These are phyloP conservation scores for Tagetes patula DNA, from an alignment of 129 eudicot species.

Conservation along the genomic window DNA sequence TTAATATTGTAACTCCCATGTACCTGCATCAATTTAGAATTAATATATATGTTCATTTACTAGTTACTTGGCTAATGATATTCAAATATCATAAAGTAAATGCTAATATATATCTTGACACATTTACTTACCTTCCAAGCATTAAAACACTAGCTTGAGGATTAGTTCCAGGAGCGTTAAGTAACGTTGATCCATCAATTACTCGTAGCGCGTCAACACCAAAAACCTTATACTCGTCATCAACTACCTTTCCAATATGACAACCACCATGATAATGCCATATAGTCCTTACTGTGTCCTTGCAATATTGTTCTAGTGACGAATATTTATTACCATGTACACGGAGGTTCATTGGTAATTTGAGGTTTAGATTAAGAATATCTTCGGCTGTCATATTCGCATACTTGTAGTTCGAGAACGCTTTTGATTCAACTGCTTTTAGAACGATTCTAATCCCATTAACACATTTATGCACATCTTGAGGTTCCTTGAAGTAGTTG, in stretches of 20 bases:
- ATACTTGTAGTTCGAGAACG: constrained; percentile 37
- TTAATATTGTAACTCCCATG: neutral
- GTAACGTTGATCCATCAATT: constrained; percentile 63
- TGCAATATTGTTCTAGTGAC: constrained; percentile 60
- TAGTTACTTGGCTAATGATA: neutral
- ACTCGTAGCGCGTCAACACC: constrained; percentile 62
- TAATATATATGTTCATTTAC: neutral
- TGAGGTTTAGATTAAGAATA: constrained; percentile 47
- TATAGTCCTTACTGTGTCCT: constrained; percentile 66
- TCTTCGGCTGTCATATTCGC: constrained; percentile 32
- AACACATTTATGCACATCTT: constrained; percentile 49
- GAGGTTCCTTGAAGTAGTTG: constrained; percentile 44
- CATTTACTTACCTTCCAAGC: constrained; percentile 61
- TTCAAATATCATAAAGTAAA: neutral
- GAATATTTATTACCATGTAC: constrained; percentile 34
- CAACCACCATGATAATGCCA: constrained; percentile 88
- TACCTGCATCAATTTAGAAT: neutral
- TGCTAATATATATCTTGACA: neutral
- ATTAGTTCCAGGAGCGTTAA: constrained; percentile 72
- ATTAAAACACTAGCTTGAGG: constrained; percentile 77
- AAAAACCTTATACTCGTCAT: constrained; percentile 43
- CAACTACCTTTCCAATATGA: constrained; percentile 59
- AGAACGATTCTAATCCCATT: constrained; percentile 47
- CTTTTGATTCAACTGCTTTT: constrained; percentile 41
- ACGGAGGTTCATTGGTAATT: constrained; percentile 25